Conservation (phyloP, 2,329 filamentous ascomycete species). For the Periglandula ipomoeae region DNA sequence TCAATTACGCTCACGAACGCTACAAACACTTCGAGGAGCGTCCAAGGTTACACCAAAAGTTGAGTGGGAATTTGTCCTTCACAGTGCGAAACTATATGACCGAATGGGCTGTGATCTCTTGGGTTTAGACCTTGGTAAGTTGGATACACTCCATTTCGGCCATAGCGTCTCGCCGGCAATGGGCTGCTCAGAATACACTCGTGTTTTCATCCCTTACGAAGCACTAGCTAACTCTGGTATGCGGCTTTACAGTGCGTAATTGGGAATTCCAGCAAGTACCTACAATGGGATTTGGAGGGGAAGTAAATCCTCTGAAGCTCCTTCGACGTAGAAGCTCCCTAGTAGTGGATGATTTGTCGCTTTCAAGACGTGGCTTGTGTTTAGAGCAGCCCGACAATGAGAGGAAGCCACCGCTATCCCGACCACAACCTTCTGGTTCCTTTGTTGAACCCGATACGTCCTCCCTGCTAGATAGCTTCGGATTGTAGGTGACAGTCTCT, state of each 20-base stretch:
- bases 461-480: constrained; percentile 86
- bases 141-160: constrained; percentile 8
- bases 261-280: constrained; percentile 67
- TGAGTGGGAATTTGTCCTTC: constrained; percentile 84
- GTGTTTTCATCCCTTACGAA: too few species aligned
- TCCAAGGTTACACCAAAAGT: constrained; percentile 67
- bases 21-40: constrained; percentile 79
- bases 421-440: constrained; percentile 63
- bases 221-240: background rate
- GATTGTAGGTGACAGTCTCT: constrained; percentile 48
- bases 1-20: constrained; percentile 70
- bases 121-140: constrained; percentile 69
- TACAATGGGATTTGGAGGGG: constrained; percentile 29
- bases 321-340: constrained; percentile 65
- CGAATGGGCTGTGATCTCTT: constrained; percentile 91
- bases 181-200: too few species aligned
- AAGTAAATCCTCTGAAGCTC: constrained; percentile 57
- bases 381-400: constrained; percentile 12
- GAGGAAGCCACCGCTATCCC: constrained; percentile 17
- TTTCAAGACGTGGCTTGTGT: constrained; percentile 32
- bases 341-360: constrained; percentile 66
- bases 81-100: constrained; percentile 75
- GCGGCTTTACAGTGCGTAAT: constrained; percentile 48
- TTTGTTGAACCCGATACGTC: constrained; percentile 91
- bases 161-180: too few species aligned